Evolutionary conservation across 2,329 filamentous ascomycete genomes (phyloP).

Genomic region (Fusarium sulawesiense): DNA sequence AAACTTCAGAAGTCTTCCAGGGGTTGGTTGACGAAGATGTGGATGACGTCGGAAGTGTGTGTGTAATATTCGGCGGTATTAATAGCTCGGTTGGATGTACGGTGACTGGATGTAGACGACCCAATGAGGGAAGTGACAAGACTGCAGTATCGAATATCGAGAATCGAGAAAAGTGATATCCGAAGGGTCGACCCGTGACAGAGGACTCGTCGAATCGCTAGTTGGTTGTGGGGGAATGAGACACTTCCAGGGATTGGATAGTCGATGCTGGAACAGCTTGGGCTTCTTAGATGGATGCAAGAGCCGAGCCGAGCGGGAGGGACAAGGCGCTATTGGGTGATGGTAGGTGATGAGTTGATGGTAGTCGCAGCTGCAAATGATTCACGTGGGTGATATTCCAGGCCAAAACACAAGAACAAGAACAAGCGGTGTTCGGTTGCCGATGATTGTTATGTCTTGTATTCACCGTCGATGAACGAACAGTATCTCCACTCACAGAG

Average conservation of each 20-base stretch:
- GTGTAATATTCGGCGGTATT: conserved; percentile 25
- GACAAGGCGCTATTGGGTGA: conserved; percentile 41
- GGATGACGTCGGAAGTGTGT: conserved; percentile 37
- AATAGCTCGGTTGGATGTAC: conserved; percentile 22
- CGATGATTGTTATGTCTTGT: background rate
- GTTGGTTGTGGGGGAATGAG: conserved; percentile 35
- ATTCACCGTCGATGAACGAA: background rate
- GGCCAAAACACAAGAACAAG: background rate
- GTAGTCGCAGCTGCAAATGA: conserved; percentile 40
- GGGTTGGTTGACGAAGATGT: conserved; percentile 31
- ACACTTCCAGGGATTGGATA: conserved; percentile 27
- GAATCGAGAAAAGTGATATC: conserved; percentile 38
- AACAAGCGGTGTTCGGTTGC: background rate
- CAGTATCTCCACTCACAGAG: background rate
- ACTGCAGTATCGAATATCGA: conserved; percentile 18
- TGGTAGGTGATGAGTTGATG: conserved; percentile 40
- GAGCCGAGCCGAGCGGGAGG: conserved; percentile 44
- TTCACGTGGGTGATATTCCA: conserved; percentile 39
- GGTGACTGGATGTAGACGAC: conserved; percentile 19
- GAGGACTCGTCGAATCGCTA: conserved; percentile 20
- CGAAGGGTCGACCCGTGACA: conserved; percentile 26
- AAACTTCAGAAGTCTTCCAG: conserved; percentile 34
- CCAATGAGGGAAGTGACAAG: conserved; percentile 28
- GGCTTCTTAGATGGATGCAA: conserved; percentile 23
- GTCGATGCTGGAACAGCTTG: conserved; percentile 19